Evolutionary conservation across 2,329 filamentous ascomycete species (phyloP).

Genomic region (Berkeleyomyces basicola): DNA sequence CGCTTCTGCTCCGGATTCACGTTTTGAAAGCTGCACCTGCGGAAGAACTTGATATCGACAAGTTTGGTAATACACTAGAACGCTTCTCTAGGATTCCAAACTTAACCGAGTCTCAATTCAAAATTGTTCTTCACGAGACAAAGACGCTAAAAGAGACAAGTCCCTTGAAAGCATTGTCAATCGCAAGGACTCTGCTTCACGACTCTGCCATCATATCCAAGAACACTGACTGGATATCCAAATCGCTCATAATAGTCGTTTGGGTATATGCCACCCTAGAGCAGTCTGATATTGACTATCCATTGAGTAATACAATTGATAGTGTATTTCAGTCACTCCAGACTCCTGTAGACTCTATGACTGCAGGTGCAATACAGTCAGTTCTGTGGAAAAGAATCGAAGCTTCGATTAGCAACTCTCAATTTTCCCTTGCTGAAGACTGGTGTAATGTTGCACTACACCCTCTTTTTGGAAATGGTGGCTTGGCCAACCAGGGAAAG

Average conservation of each 20-base stretch:
- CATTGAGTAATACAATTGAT: constrained; percentile 15
- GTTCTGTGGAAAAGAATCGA: constrained; percentile 75
- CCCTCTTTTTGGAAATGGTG: constrained; percentile 46
- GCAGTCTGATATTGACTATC: constrained; percentile 11
- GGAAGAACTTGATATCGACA: constrained; percentile 31
- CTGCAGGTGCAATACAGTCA: constrained; percentile 51
- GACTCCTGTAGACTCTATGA: constrained; percentile 36
- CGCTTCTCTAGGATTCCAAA: constrained; percentile 44
- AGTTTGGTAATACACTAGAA: constrained; percentile 37
- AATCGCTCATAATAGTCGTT: constrained; percentile 47
- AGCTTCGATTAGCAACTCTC: constrained; percentile 32
- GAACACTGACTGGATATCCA: constrained; percentile 48
- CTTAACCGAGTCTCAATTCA: constrained; percentile 47
- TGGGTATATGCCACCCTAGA: constrained; percentile 40
- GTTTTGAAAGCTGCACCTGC: constrained; percentile 34
- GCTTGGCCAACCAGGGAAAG: constrained; percentile 49
- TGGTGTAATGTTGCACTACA: constrained; percentile 63
- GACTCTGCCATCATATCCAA: constrained; percentile 35
- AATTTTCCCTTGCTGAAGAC: constrained; percentile 37
- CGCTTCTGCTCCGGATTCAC: constrained; percentile 53
- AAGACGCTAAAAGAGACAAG: constrained; percentile 43
- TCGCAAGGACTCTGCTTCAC: constrained; percentile 48
- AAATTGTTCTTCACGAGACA: constrained; percentile 49
- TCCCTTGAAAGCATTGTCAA: constrained; percentile 29
- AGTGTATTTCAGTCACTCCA: constrained; percentile 28